A percentile compares a stretch with the other conserved stretches of the same genome.
phyloP scores from a whole-genome alignment of 23 red algal genomes.

The Pyropia yezoensis region DNA sequence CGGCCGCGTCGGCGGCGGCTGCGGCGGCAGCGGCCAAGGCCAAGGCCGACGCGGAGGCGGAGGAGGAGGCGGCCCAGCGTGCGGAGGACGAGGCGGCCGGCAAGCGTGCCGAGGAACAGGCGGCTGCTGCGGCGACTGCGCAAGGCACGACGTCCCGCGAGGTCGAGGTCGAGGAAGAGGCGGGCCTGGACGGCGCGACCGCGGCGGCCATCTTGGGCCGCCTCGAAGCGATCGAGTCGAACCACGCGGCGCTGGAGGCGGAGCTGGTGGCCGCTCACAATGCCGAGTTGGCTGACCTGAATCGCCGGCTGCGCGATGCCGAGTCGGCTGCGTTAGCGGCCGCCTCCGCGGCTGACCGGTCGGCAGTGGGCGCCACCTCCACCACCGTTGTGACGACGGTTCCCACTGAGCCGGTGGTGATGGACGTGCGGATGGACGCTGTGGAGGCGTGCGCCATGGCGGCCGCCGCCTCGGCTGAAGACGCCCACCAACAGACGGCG shows the following conservation, averaged over 20 bases:
- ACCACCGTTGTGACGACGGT: too few species aligned
- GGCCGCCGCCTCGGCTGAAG: neutral
- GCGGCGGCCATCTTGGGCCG: slow-evolving; percentile 45
- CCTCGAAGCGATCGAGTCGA: slow-evolving; percentile 39
- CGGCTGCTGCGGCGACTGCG: slow-evolving; percentile 13
- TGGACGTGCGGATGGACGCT: neutral
- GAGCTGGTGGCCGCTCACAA: slow-evolving; percentile 21
- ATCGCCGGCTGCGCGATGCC: slow-evolving; percentile 6
- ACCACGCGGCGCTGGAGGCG: slow-evolving; percentile 34
- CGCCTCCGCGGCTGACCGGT: neutral
- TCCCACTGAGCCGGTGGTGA: neutral
- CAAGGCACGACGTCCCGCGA: slow-evolving; percentile 4
- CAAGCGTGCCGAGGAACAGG: slow-evolving; percentile 4
- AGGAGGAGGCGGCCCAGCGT: too few species aligned
- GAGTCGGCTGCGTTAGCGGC: neutral
- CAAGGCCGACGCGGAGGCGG: slow-evolving; percentile 9
- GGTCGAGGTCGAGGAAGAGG: slow-evolving; percentile 19
- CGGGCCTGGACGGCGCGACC: slow-evolving; percentile 47
- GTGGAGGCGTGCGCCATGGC: slow-evolving; percentile 3
- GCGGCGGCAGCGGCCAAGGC: slow-evolving; percentile 13
- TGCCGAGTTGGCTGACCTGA: slow-evolving; percentile 23
- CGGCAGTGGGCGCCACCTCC: neutral
- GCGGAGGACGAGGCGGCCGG: too few species aligned
- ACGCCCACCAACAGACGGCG: neutral
- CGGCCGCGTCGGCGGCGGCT: too few species aligned